Conservation (phyloP, 2,329 filamentous ascomycete species). For the Achaetomium macrosporum region DNA sequence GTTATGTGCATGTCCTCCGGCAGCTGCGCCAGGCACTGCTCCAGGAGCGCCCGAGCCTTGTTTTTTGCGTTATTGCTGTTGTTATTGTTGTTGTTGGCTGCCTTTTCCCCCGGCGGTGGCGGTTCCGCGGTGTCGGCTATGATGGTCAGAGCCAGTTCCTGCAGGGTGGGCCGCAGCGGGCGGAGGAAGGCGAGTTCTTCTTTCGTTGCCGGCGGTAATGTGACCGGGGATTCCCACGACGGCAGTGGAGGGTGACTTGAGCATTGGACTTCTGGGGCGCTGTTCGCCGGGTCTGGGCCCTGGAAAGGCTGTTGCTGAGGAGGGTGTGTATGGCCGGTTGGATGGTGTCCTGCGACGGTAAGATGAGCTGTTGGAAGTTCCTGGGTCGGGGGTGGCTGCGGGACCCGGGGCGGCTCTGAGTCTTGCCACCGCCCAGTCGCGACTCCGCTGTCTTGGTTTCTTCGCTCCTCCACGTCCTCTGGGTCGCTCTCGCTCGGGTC, state of each 20-base stretch:
- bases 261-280: neutral
- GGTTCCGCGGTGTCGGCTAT: neutral
- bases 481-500: slow-evolving; percentile 49
- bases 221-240: neutral
- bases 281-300: neutral
- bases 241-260: neutral
- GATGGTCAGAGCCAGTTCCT: neutral
- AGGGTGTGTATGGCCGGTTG: neutral
- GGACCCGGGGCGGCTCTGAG: neutral
- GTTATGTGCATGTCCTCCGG: too few relatives aligned
- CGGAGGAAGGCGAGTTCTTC: slow-evolving; percentile 9
- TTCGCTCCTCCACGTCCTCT: slow-evolving; percentile 21
- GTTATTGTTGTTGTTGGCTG: neutral
- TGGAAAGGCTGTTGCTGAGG: neutral
- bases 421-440: neutral
- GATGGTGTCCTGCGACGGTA: neutral
- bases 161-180: slow-evolving; percentile 3
- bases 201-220: neutral
- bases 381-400: neutral
- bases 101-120: too few relatives aligned
- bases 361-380: neutral
- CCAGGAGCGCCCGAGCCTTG: slow-evolving; percentile 39
- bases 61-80: neutral
- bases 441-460: slow-evolving; percentile 12
- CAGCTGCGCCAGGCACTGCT: slow-evolving; percentile 42